These are phyloP conservation scores for Dryas octopetala DNA, from an alignment of 306 rosid species.

Conservation along the genomic window DNA sequence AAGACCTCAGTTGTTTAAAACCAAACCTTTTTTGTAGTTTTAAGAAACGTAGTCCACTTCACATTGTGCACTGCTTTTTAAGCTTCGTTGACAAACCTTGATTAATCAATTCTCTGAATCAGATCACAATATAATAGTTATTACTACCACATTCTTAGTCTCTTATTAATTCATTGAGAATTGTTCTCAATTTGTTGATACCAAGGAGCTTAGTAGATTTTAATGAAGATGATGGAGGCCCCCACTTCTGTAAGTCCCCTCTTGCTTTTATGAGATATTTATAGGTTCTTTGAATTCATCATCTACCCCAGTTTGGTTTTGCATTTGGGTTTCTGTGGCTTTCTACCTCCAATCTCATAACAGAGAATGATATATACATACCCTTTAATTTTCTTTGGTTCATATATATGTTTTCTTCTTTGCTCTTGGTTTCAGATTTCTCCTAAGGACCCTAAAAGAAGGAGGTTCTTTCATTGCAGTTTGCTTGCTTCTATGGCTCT, in stretches of 20 bases:
- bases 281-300: background rate
- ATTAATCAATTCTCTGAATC: background rate
- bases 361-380: background rate
- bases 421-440: constrained; percentile 12
- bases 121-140: background rate
- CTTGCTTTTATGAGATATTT: background rate
- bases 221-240: constrained; percentile 17
- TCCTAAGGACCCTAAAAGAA: constrained; percentile 6
- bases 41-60: constrained; percentile 14
- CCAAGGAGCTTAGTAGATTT: background rate
- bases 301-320: background rate
- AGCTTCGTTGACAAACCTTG: constrained; percentile 1
- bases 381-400: background rate
- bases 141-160: background rate
- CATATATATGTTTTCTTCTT: background rate
- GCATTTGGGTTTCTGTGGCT: background rate
- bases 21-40: constrained; percentile 11
- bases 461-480: constrained; percentile 15
- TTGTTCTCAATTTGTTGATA: background rate
- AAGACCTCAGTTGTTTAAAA: background rate
- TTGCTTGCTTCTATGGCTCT: constrained; percentile 18
- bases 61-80: constrained; percentile 3
- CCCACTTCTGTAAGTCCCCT: constrained; percentile 23
- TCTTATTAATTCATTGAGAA: background rate
- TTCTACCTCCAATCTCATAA: background rate